These are phyloP conservation scores for Albifimbria verrucaria DNA, from an alignment of 2,329 filamentous ascomycete genomes.

Conservation along the genomic window DNA sequence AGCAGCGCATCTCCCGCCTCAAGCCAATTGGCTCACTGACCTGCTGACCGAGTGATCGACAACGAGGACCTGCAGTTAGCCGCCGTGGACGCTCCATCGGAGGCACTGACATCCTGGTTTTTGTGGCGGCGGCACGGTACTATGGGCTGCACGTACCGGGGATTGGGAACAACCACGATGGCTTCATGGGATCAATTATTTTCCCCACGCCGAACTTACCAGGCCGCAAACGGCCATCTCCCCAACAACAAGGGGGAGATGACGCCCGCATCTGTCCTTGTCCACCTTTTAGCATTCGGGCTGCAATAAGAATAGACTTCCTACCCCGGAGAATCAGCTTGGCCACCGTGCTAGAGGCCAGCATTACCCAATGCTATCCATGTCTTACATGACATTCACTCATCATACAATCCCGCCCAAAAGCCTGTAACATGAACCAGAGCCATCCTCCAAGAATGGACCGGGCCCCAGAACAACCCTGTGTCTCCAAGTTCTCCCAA, in stretches of 20 bases:
- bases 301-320: not conserved
- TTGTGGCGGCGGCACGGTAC: constrained; percentile 1
- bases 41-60: constrained; percentile 4
- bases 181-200: constrained; percentile 7
- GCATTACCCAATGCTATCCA: not conserved
- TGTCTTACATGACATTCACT: not conserved
- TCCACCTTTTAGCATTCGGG: constrained; percentile 7
- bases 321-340: not conserved
- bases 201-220: constrained; percentile 1
- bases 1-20: not conserved
- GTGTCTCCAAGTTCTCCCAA: constrained; percentile 20
- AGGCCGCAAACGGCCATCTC: constrained; percentile 11
- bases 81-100: constrained; percentile 1
- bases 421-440: not conserved
- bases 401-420: not conserved
- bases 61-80: constrained; percentile 2
- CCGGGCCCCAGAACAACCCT: not conserved
- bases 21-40: constrained; percentile 2
- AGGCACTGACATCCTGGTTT: not conserved
- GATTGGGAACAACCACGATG: constrained; percentile 3
- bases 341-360: not conserved
- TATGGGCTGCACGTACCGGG: not conserved
- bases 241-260: constrained; percentile 10
- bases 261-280: constrained; percentile 9
- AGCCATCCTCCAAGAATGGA: not conserved